Conservation (phyloP, 148 eudicot genomes). For the Drosera capensis region DNA sequence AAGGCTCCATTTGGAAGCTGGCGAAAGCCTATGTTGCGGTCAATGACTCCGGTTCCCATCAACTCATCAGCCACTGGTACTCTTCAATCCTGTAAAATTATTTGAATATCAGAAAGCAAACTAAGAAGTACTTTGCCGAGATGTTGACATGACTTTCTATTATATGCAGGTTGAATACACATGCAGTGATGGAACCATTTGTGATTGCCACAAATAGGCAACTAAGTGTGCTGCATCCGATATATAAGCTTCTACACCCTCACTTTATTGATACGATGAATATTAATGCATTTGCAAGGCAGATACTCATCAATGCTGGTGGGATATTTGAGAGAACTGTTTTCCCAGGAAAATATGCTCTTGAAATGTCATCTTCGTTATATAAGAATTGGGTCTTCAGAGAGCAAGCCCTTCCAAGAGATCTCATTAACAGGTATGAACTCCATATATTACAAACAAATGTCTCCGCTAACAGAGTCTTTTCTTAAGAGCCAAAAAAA, state of each 20-base stretch:
- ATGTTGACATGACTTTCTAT: background rate
- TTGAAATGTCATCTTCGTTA: slow-evolving; percentile 38
- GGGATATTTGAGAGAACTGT: slow-evolving; percentile 68
- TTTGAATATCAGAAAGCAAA: background rate
- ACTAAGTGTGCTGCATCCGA: slow-evolving; percentile 72
- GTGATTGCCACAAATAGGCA: slow-evolving; percentile 67
- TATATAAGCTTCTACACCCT: slow-evolving; percentile 68
- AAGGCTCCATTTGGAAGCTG: slow-evolving; percentile 57
- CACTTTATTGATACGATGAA: slow-evolving; percentile 73
- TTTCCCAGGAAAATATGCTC: slow-evolving; percentile 37
- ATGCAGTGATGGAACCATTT: slow-evolving; percentile 66
- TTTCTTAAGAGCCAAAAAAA: background rate
- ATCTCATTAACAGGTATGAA: slow-evolving; percentile 67
- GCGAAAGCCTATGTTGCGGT: slow-evolving; percentile 85
- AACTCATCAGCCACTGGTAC: slow-evolving; percentile 83
- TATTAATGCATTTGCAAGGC: slow-evolving; percentile 55
- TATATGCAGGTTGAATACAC: slow-evolving; percentile 47
- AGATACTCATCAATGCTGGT: slow-evolving; percentile 50
- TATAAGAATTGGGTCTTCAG: slow-evolving; percentile 61
- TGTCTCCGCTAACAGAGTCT: background rate
- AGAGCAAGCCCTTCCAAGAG: slow-evolving; percentile 73
- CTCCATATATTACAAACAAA: background rate
- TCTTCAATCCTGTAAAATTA: background rate
- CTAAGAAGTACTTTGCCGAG: background rate
- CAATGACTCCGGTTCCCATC: slow-evolving; percentile 68